Conservation (phyloP, 345 rosid genomes). For the Sisymbrium irio region DNA sequence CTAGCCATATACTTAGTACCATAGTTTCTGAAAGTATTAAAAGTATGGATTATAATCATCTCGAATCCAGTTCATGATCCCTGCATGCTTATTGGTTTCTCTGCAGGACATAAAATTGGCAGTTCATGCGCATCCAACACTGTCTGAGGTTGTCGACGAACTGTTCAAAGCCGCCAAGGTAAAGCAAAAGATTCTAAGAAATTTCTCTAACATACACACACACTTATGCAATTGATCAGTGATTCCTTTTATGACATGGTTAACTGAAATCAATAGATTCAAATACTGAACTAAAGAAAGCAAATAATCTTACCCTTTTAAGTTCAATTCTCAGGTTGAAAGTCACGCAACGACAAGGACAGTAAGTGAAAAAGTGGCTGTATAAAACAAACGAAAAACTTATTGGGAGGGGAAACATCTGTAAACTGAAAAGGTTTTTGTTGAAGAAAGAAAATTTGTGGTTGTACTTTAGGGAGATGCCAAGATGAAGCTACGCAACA, state of each 20-base stretch:
- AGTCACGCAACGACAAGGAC: conserved; percentile 6
- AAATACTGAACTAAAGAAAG: background rate
- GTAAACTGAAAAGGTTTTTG: conserved; percentile 3
- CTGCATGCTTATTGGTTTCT: conserved; percentile 17
- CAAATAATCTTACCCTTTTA: conserved; percentile 1
- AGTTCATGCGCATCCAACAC: conserved; percentile 98
- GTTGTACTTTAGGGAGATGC: conserved; percentile 30
- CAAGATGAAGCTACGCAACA: conserved; percentile 15
- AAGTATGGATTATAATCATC: background rate
- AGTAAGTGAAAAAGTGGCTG: conserved; percentile 37
- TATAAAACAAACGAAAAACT: conserved; percentile 23
- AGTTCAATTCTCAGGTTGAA: conserved; percentile 22
- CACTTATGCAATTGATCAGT: background rate
- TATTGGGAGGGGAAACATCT: conserved; percentile 21
- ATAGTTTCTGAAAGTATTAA: background rate
- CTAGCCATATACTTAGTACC: background rate
- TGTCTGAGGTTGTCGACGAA: conserved; percentile 97
- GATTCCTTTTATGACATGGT: background rate
- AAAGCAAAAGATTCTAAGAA: conserved; percentile 16
- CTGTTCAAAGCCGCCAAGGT: conserved; percentile 96
- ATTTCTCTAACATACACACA: background rate
- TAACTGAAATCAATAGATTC: background rate
- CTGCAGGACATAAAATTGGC: conserved; percentile 87
- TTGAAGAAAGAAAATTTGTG: conserved; percentile 32
- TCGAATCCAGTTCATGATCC: conserved; percentile 11